Conservation (phyloP, 1,139 yeast genomes). For the Yamadazyma oceani region DNA sequence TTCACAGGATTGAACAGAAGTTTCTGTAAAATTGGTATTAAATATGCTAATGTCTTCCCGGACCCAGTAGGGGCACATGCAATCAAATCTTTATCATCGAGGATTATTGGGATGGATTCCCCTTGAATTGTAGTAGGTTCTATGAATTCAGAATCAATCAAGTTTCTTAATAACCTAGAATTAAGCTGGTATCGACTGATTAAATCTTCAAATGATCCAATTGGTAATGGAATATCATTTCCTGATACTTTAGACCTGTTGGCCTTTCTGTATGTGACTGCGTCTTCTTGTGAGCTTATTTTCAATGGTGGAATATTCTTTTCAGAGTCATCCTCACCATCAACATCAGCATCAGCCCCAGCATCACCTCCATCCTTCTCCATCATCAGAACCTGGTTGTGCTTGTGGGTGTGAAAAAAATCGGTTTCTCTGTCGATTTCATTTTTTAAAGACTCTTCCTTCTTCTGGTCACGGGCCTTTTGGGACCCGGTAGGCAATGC, state of each 20-base stretch:
- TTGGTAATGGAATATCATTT: slow-evolving; percentile 78
- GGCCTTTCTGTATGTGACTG: slow-evolving; percentile 52
- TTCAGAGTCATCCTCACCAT: slow-evolving; percentile 41
- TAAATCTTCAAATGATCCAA: slow-evolving; percentile 84
- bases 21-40: slow-evolving; percentile 76
- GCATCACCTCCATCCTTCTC: slow-evolving; percentile 44
- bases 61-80: slow-evolving; percentile 97
- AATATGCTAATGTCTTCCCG: slow-evolving; percentile 87
- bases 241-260: slow-evolving; percentile 71
- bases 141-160: slow-evolving; percentile 67
- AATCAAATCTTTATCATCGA: slow-evolving; percentile 65
- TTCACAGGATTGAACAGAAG: slow-evolving; percentile 29
- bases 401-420: slow-evolving; percentile 32
- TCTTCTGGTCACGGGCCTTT: slow-evolving; percentile 16
- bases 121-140: slow-evolving; percentile 93
- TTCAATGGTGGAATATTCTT: slow-evolving; percentile 39
- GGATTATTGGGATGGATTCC: slow-evolving; percentile 73
- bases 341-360: slow-evolving; percentile 38
- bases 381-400: slow-evolving; percentile 45
- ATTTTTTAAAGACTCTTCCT: slow-evolving; percentile 14
- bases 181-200: slow-evolving; percentile 66
- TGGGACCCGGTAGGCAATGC: slow-evolving; percentile 36
- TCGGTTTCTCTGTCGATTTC: slow-evolving; percentile 19
- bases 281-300: slow-evolving; percentile 57
- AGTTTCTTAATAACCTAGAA: slow-evolving; percentile 59